Evolutionary conservation across 1,284 basidiomycete species (phyloP), one percentile per base, ranked within the genome.

Genomic region (Melampsora larici-populina): DNA sequence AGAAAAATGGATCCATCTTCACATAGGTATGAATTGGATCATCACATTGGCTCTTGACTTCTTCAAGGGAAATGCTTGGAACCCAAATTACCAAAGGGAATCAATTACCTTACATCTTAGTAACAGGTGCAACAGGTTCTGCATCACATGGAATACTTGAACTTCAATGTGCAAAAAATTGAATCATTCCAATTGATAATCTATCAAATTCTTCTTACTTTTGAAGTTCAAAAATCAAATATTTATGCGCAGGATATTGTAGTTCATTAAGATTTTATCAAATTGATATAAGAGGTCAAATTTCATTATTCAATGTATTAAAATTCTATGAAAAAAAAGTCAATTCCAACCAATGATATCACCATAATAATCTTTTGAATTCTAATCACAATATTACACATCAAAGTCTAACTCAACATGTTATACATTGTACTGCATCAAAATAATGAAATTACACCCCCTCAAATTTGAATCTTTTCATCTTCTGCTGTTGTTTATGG

Each of bases 401-500:
- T 24, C 15, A 8, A 29, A 21, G 63, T n/a, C 33, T 64, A 29
- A 76, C 69, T 29, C 21, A 31, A 33, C 74, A 76, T 63, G 74
- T 76, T 43, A 76, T 76, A 40, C 74, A 76, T 31, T 69, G 69
- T 62, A 66, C 74, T n/a, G 74, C 74, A 21, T 31, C 69, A 13
- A 76, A 76, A 69, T 68, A n/a, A n/a, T n/a, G n/a, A n/a, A n/a
- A n/a, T n/a, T n/a, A n/a, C n/a, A 40, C 33, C 48, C 17, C 43
- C 69, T 60, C 21, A 26, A 21, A 69, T 66, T 1, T 43, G 69
- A 15, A 65, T 76, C 26, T 76, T 76, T 46, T 76, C 74, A 2
- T 76, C 74, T n/a, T 76, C 74, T n/a, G 66, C 65, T 24, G 74
- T 76, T 9, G 74, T 76, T 18, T 76, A 76, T 33, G 74, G 74